These are phyloP conservation scores for Rasamsonia emersonii DNA, from an alignment of 2,329 filamentous ascomycete species.

Conservation along the genomic window DNA sequence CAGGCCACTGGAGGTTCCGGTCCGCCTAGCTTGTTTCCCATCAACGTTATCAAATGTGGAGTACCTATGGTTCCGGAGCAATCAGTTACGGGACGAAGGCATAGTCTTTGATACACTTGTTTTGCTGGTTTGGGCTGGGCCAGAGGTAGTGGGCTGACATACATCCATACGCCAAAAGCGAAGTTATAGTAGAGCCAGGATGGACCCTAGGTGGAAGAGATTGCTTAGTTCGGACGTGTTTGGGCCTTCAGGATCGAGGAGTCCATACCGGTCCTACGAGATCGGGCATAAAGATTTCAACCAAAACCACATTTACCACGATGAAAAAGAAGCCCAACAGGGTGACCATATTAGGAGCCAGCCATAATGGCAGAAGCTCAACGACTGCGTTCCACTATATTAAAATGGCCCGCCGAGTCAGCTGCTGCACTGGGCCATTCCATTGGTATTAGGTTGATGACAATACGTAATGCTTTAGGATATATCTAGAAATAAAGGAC, in stretches of 20 bases:
- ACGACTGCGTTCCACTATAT: constrained; percentile 92
- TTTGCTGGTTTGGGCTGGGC: too few relatives aligned
- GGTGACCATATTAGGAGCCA: constrained; percentile 97
- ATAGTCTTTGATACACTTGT: too few relatives aligned
- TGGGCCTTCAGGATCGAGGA: neutral
- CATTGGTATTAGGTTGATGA: constrained; percentile 6
- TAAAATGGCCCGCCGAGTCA: constrained; percentile 7
- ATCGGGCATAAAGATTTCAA: constrained; percentile 79
- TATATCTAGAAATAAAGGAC: constrained; percentile 85
- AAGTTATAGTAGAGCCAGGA: constrained; percentile 95
- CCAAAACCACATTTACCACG: constrained; percentile 65
- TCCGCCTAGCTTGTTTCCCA: constrained; percentile 91
- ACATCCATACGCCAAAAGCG: constrained; percentile 93
- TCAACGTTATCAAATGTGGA: constrained; percentile 99
- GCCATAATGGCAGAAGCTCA: constrained; percentile 84
- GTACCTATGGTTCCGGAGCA: constrained; percentile 43
- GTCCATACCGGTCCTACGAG: constrained; percentile 71
- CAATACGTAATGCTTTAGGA: constrained; percentile 88
- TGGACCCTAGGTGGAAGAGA: constrained; percentile 52
- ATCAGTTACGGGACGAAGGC: too few relatives aligned
- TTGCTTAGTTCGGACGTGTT: constrained; percentile 9
- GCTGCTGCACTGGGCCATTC: constrained; percentile 5
- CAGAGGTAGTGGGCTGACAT: constrained; percentile 14
- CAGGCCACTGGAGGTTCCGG: constrained; percentile 86
- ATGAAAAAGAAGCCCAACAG: constrained; percentile 93